These are phyloP conservation scores for Planoprotostelium fungivorum DNA, from an alignment of 78 protist genomes.

Conservation along the genomic window DNA sequence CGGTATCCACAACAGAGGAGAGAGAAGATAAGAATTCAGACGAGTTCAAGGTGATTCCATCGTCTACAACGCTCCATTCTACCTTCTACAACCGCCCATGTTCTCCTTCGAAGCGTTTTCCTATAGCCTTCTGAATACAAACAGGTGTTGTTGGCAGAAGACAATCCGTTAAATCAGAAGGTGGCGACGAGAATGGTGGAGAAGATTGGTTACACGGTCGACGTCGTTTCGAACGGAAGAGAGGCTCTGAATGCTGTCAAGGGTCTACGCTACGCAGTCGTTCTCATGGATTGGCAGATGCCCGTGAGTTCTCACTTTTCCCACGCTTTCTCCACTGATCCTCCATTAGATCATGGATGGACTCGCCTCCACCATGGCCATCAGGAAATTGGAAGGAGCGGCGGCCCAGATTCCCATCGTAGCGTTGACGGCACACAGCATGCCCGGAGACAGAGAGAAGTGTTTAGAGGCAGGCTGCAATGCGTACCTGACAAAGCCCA, in stretches of 20 bases:
- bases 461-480: background rate
- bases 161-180: slow-evolving; percentile 11
- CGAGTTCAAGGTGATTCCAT: too few species aligned
- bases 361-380: background rate
- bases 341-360: background rate
- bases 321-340: background rate
- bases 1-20: too few species aligned
- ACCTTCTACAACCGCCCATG: background rate
- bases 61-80: background rate
- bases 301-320: background rate
- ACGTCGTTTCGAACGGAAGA: background rate
- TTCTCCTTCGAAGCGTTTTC: background rate
- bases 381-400: background rate
- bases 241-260: background rate
- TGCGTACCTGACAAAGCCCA: background rate
- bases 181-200: slow-evolving; percentile 5
- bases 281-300: slow-evolving; percentile 13
- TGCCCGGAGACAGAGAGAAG: background rate
- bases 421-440: background rate
- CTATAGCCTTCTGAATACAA: background rate
- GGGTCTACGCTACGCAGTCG: background rate
- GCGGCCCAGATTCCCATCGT: background rate
- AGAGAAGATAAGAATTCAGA: too few species aligned
- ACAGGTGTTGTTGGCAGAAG: slow-evolving; percentile 18
- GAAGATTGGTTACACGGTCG: slow-evolving; percentile 3